These are phyloP conservation scores for Phytophthora uliginosa DNA, from an alignment of 352 stramenopile species.

Conservation along the genomic window DNA sequence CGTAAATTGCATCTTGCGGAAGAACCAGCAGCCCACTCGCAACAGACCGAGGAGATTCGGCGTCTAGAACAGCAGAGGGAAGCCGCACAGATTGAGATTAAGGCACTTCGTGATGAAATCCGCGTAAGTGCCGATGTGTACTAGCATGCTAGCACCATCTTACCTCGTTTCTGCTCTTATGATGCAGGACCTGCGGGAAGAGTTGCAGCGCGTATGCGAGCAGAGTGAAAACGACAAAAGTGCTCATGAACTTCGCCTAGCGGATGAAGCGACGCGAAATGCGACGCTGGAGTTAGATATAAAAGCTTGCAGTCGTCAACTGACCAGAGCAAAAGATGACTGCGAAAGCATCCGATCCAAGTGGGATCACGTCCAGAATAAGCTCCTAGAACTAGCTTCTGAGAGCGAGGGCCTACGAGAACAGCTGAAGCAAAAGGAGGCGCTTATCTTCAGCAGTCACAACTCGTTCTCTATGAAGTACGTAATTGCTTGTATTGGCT, in stretches of 20 bases:
- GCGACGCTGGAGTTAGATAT: conserved; percentile 65
- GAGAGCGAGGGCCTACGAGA: conserved; percentile 73
- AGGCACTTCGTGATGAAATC: conserved; percentile 70
- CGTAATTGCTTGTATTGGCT: neutral
- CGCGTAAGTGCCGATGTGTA: conserved; percentile 38
- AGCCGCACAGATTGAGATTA: conserved; percentile 64
- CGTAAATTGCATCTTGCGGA: conserved; percentile 59
- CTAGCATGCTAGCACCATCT: neutral
- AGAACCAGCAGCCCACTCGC: conserved; percentile 47
- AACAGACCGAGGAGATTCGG: conserved; percentile 53
- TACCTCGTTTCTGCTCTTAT: neutral
- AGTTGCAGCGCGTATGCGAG: conserved; percentile 52
- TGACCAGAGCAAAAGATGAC: conserved; percentile 60
- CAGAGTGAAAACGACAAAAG: conserved; percentile 47
- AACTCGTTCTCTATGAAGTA: conserved; percentile 66
- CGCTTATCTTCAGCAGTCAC: conserved; percentile 70
- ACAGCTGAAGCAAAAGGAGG: conserved; percentile 82
- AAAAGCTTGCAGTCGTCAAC: conserved; percentile 58
- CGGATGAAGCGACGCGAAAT: conserved; percentile 55
- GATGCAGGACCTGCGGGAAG: conserved; percentile 59
- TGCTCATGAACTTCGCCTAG: conserved; percentile 54
- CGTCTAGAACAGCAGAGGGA: conserved; percentile 69
- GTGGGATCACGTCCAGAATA: conserved; percentile 67
- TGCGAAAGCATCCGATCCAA: conserved; percentile 57
- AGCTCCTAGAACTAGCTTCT: conserved; percentile 57